phyloP scores from a whole-genome alignment of 208 protist genomes.

The Acanthamoeba castellanii region DNA sequence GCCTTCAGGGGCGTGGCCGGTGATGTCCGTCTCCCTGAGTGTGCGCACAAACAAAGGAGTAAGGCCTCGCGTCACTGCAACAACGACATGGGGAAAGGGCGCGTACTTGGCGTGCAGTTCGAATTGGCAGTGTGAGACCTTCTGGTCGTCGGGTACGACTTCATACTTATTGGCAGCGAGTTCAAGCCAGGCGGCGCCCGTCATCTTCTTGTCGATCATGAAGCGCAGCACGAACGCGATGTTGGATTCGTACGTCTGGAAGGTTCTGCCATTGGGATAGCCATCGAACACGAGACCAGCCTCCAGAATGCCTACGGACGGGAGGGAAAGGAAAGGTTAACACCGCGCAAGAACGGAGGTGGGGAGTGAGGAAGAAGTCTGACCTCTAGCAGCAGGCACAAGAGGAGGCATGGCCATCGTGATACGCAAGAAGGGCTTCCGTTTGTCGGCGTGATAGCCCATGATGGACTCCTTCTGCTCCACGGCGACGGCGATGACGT shows the following conservation, averaged over 20 bases:
- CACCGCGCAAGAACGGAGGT: not conserved
- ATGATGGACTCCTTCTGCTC: constrained; percentile 84
- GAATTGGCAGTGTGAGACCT: constrained; percentile 88
- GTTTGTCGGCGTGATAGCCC: constrained; percentile 76
- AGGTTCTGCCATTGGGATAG: constrained; percentile 81
- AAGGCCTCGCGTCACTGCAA: not conserved
- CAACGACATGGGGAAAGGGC: constrained; percentile 31
- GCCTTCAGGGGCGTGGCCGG: constrained; percentile 83
- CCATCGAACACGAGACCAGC: constrained; percentile 72
- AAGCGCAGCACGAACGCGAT: constrained; percentile 98
- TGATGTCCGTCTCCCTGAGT: constrained; percentile 31
- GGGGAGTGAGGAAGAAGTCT: not conserved
- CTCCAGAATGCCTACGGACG: constrained; percentile 55
- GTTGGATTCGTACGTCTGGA: constrained; percentile 98
- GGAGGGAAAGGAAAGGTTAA: not conserved
- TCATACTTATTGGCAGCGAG: constrained; percentile 90
- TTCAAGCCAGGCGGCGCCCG: constrained; percentile 95
- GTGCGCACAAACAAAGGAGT: not conserved
- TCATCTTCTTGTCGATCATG: constrained; percentile 98
- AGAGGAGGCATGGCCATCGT: constrained; percentile 83
- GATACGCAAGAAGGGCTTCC: constrained; percentile 77
- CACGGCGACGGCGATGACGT: constrained; percentile 83
- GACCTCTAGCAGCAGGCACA: constrained; percentile 80
- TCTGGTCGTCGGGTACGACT: constrained; percentile 46
- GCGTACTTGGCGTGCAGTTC: constrained; percentile 92